phyloP scores from a whole-genome alignment of 2,329 filamentous ascomycete species.

The Daldinia sp. region DNA sequence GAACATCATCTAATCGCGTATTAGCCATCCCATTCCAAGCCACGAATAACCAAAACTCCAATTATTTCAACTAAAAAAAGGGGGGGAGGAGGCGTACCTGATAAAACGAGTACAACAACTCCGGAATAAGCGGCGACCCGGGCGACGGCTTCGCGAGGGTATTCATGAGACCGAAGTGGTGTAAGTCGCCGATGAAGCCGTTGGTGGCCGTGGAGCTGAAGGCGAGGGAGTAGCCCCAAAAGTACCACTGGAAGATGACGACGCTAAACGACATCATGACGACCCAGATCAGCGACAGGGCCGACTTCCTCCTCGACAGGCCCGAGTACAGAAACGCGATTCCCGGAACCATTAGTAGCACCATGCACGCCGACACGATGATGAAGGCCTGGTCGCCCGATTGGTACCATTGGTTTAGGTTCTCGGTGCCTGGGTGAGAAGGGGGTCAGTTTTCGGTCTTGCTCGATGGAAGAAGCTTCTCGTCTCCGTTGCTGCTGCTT shows the following conservation, averaged over 20 bases:
- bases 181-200: slow-evolving; percentile 89
- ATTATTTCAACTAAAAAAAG: neutral
- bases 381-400: slow-evolving; percentile 95
- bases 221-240: slow-evolving; percentile 97
- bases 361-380: slow-evolving; percentile 87
- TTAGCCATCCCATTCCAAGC: slow-evolving; percentile 19
- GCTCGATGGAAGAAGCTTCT: too few relatives aligned
- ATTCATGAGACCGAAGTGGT: slow-evolving; percentile 88
- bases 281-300: slow-evolving; percentile 95
- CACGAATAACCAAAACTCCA: neutral
- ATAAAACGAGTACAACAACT: slow-evolving; percentile 93
- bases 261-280: slow-evolving; percentile 94
- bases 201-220: slow-evolving; percentile 85
- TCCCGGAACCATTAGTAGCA: slow-evolving; percentile 94
- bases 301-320: slow-evolving; percentile 96
- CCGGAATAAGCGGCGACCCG: slow-evolving; percentile 86
- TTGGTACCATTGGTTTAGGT: slow-evolving; percentile 95
- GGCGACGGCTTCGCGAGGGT: slow-evolving; percentile 85
- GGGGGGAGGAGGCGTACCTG: slow-evolving; percentile 73
- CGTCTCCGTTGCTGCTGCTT: neutral
- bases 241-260: slow-evolving; percentile 98
- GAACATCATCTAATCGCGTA: slow-evolving; percentile 83
- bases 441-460: slow-evolving; percentile 24
- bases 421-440: slow-evolving; percentile 71
- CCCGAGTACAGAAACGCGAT: slow-evolving; percentile 98